Evolutionary conservation across 1,139 yeast genomes (phyloP).

Genomic region (Diutina siamensis): DNA sequence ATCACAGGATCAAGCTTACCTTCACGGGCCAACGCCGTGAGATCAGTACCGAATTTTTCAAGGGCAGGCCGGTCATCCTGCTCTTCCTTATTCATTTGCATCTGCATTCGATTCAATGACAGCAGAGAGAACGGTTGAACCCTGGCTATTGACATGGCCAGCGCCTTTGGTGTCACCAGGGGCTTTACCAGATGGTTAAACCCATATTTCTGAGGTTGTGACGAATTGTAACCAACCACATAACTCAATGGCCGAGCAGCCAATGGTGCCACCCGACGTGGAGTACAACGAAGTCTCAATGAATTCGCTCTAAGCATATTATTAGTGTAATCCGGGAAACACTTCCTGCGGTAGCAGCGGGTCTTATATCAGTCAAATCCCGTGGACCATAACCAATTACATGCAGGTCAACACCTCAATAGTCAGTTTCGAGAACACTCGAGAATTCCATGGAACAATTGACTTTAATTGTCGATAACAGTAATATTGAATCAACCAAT

Average conservation of each 20-base stretch:
- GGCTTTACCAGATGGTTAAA: neutral
- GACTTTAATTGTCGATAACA: too few species aligned
- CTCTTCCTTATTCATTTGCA: constrained; percentile 36
- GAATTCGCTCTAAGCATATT: neutral
- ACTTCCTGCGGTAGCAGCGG: neutral
- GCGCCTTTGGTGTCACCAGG: neutral
- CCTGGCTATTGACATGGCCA: neutral
- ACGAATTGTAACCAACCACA: too few species aligned
- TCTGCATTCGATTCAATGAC: constrained; percentile 15
- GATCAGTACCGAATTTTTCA: constrained; percentile 77
- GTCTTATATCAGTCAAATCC: neutral
- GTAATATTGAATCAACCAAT: neutral
- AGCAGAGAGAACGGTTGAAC: neutral
- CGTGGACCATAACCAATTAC: neutral
- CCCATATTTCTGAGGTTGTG: neutral
- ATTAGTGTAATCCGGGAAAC: neutral
- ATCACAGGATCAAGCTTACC: constrained; percentile 95
- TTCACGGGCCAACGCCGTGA: constrained; percentile 75
- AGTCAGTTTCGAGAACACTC: constrained; percentile 8
- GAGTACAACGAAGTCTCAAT: neutral
- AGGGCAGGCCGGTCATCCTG: constrained; percentile 61
- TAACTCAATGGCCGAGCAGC: constrained; percentile 4
- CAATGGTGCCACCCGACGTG: neutral
- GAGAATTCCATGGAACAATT: neutral
- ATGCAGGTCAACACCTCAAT: constrained; percentile 7